These are phyloP conservation scores for Crinitomyces ghanaensis DNA, from an alignment of 805 yeast species.

Conservation along the genomic window DNA sequence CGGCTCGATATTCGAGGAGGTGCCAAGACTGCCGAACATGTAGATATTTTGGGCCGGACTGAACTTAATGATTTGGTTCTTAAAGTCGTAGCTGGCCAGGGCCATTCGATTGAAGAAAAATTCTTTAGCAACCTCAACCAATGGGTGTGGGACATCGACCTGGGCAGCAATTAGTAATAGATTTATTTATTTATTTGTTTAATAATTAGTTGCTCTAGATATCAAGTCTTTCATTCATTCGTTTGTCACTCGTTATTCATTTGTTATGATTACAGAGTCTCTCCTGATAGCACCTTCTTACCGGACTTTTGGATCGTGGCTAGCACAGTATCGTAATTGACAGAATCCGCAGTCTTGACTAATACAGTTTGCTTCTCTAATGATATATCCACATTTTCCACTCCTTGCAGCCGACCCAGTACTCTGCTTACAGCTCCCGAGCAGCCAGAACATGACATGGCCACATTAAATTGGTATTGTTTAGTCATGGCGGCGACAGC, in stretches of 20 bases:
- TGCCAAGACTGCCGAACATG: constrained; percentile 95
- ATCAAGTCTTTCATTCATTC: no score
- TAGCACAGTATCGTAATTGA: constrained; percentile 68
- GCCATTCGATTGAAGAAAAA: constrained; percentile 51
- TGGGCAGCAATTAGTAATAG: constrained; percentile 25
- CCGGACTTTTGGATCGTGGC: constrained; percentile 84
- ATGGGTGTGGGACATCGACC: constrained; percentile 47
- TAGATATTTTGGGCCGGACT: constrained; percentile 88
- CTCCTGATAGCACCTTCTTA: no score
- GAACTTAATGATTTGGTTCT: constrained; percentile 79
- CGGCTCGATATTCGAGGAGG: constrained; percentile 93
- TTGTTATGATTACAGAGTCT: background rate
- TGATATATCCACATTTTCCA: constrained; percentile 59
- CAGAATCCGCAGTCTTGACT: constrained; percentile 44
- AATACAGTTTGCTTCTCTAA: constrained; percentile 73
- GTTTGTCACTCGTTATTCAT: background rate
- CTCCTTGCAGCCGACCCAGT: constrained; percentile 59
- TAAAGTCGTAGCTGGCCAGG: constrained; percentile 72
- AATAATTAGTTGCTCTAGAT: no score
- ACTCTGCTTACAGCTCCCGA: constrained; percentile 78
- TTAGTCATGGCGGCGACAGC: no score
- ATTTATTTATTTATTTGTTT: no score
- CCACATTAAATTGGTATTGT: constrained; percentile 71
- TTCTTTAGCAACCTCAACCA: constrained; percentile 47
- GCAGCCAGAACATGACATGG: constrained; percentile 84